Percentiles rank a stretch among this genome's conserved stretches.
Evolutionary conservation across 1,284 basidiomycete genomes (phyloP).

Genomic region (Dichomitus squalens): DNA sequence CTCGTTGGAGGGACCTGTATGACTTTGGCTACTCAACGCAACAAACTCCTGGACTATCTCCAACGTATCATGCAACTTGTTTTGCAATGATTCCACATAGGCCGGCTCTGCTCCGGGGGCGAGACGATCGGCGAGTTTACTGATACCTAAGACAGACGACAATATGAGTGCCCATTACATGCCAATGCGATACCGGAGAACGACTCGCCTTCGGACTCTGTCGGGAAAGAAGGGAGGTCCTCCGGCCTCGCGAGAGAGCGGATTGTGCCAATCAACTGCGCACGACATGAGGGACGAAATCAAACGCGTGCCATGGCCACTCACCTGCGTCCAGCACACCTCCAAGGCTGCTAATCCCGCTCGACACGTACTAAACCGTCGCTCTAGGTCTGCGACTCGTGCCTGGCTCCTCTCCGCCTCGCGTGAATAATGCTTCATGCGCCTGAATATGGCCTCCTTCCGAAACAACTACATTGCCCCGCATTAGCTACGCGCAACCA

Average conservation of each 20-base stretch:
- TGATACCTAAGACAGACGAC: conserved; percentile 34
- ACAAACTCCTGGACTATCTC: conserved; percentile 63
- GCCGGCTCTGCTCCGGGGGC: conserved; percentile 48
- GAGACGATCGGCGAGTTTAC: conserved; percentile 57
- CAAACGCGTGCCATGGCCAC: not conserved
- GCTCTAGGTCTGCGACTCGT: conserved; percentile 75
- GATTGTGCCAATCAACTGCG: conserved; percentile 70
- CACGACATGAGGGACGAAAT: conserved; percentile 14
- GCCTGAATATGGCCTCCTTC: conserved; percentile 91
- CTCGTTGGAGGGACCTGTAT: conserved; percentile 36
- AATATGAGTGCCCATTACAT: conserved; percentile 9
- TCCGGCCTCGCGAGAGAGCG: conserved; percentile 61
- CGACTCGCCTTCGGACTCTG: conserved; percentile 47
- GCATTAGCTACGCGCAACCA: not conserved
- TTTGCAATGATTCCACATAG: conserved; percentile 51
- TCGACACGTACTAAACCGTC: conserved; percentile 73
- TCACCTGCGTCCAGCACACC: conserved; percentile 90
- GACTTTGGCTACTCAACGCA: conserved; percentile 42
- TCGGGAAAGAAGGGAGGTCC: conserved; percentile 45
- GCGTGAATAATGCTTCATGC: conserved; percentile 90
- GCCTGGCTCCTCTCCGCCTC: conserved; percentile 73
- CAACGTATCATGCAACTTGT: conserved; percentile 61
- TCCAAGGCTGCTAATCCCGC: conserved; percentile 80
- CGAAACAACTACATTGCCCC: conserved; percentile 41
- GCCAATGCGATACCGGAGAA: conserved; percentile 1